Evolutionary conservation across 129 eudicot species (phyloP), one percentile per base, ranked within the genome.

Genomic region (Silybum marianum): DNA sequence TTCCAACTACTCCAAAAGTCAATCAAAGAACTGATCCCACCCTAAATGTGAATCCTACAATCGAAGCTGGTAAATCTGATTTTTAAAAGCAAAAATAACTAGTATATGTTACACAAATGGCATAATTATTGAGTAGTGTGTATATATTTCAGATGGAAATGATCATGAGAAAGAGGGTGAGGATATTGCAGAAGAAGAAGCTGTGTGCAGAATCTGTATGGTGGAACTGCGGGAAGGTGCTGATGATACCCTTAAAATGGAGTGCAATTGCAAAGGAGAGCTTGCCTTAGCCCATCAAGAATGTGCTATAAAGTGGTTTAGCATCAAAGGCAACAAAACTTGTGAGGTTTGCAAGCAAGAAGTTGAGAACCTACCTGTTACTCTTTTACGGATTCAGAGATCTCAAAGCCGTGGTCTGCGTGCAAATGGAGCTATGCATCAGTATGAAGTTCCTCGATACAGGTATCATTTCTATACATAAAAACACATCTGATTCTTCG

Each of bases 281-380:
- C 94, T 96, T 34, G 98, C 97, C 26, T 58, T 96, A 63, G 98
- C 93, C 65, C 99, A 96, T 87, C 92, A 85, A 81, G 99, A 88
- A 84, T 96, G 99, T 83, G 96, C 96, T 11, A 80, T 96, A 30
- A 96, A 93, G 79, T 96, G 99, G 99, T 96, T 96, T 79, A 93
- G 95, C 86, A 87, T 96, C 30, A 91, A 93, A 87, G 99, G 99
- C 32, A 96, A 93, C 80, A 96, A 91, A 82, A 96, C 88, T 60
- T 96, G 99, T 86, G 99, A 96, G 68, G 97, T 96, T 80, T 96
- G 99, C 90, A 90, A 88, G 82, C 90, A 91, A 88, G 99, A 96
- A 83, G 99, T 96, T 30, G 82, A 78, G 79, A 96, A 96, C 78
- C 83, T 96, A 70, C 98, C 99, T 5, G 97, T 96, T 28, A 93